Base-by-base conservation (phyloP, 805 yeast species). In the Lipomyces spencermartinsiae region DNA sequence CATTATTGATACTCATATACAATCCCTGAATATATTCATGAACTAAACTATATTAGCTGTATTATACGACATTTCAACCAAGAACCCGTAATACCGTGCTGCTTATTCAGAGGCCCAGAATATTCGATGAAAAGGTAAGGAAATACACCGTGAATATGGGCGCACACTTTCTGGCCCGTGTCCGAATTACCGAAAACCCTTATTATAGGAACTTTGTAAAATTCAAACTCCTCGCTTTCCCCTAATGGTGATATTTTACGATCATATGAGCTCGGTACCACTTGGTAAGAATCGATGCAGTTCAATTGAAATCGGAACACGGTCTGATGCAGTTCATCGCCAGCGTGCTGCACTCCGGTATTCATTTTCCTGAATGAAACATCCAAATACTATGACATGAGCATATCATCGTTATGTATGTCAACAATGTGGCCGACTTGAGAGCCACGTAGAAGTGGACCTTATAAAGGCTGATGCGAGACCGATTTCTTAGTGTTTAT, bases 91-190 rank as follows among this genome's bases (percentile, higher is more conserved):
- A 16, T 34, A 65, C 69, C 67, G 37, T 25, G 12, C 31, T 43
- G 29, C 29, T 64, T 31, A 4, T 67, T 63, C 37, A 64, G 54
- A 12, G 65, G 22, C n/a, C 87, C 89, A 56, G 80, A 81, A 74
- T 89, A 89, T 46, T 85, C 86, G 1, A 93, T 81, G 75, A 84
- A 93, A 1, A 94, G 72, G 75, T 94, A 95, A 0, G 98, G 99
- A 71, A 83, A 91, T 22, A 86, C 85, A 53, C 94, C 93, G 79
- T 93, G 98, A 9, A 95, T 80, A 76, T 95, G 97, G 0, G 90
- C 84, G 14, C 85, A 72, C 10, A 83, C 82, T 35, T 86, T 85
- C 71, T 86, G 87, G 0, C 92, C 91, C 0, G 87, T 82, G 0
- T 85, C 82, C 0, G 89, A 71, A 12, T 86, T 83, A 0, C 98